Conservation (phyloP, 2,329 filamentous ascomycete species). For the Pseudogymnoascus sp. region DNA sequence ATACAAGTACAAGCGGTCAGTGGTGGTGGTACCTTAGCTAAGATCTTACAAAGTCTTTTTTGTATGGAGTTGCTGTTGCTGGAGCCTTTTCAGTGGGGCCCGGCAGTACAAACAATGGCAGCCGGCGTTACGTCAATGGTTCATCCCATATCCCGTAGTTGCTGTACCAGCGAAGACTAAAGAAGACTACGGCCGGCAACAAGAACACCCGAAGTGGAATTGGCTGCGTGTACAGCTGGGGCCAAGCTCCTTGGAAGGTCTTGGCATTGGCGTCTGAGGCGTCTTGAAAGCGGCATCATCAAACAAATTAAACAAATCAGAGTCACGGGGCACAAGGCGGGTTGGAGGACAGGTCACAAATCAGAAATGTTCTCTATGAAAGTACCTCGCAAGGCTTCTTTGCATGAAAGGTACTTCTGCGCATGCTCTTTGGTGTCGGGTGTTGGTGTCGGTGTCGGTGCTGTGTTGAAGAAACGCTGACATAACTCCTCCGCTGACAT, state of each 20-base stretch:
- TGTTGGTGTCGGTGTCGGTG: too few relatives aligned
- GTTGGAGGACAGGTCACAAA: neutral
- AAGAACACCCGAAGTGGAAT: neutral
- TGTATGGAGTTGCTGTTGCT: neutral
- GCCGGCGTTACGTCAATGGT: neutral
- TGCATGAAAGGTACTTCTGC: neutral
- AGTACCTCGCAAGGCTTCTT: neutral
- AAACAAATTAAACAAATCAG: neutral
- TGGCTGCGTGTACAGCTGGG: too few relatives aligned
- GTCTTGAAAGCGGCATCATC: neutral
- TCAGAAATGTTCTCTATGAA: neutral
- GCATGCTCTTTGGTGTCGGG: too few relatives aligned
- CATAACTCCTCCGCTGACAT: neutral
- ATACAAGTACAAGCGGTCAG: neutral
- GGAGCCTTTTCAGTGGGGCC: neutral
- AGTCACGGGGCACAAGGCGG: neutral
- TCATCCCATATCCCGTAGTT: neutral
- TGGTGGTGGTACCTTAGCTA: neutral
- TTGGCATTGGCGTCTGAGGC: neutral
- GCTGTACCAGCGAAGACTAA: neutral
- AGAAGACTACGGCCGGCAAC: neutral
- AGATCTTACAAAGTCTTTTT: neutral
- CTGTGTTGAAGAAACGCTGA: neutral
- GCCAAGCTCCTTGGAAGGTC: neutral
- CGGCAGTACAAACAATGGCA: too few relatives aligned